A percentile compares a stretch with the other conserved stretches of the same genome.
These are phyloP conservation scores for Selaginella moellendorffii DNA, from an alignment of 75 land plant genomes.

Conservation along the genomic window DNA sequence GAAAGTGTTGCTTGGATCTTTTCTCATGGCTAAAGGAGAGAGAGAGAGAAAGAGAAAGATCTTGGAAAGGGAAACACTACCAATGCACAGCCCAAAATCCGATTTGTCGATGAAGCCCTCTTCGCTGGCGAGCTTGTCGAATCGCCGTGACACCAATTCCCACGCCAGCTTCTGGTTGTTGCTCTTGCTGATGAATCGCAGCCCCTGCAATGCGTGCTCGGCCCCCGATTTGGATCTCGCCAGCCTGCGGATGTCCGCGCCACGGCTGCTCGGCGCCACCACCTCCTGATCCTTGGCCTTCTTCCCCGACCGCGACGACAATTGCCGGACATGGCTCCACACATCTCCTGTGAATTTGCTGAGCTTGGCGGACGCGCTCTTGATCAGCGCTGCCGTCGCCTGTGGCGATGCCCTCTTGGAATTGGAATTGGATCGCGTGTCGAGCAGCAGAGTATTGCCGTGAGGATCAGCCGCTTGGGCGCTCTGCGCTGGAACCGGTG, in stretches of 20 bases:
- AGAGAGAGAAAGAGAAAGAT: too few species aligned
- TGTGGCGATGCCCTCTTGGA: too few species aligned
- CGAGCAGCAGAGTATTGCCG: too few species aligned
- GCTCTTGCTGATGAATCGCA: constrained; percentile 55
- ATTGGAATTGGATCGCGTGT: neutral
- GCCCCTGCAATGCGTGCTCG: constrained; percentile 59
- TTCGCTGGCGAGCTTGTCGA: constrained; percentile 29
- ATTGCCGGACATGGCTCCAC: constrained; percentile 26
- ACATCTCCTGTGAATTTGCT: constrained; percentile 21
- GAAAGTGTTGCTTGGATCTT: too few species aligned
- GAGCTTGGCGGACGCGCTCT: constrained; percentile 15
- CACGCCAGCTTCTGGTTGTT: constrained; percentile 21
- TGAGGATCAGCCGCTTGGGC: neutral
- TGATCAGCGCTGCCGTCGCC: neutral
- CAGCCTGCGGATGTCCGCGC: neutral
- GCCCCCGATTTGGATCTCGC: constrained; percentile 48
- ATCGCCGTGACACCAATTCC: constrained; percentile 42
- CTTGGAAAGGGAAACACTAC: constrained; percentile 18
- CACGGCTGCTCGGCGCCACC: neutral
- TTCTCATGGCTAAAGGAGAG: too few species aligned
- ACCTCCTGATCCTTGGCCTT: constrained; percentile 3
- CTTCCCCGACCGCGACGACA: constrained; percentile 17
- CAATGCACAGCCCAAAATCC: constrained; percentile 67
- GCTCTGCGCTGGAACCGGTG: neutral
- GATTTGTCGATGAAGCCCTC: constrained; percentile 34